Evolutionary conservation across 2,329 filamentous ascomycete species (phyloP).

Genomic region (Trichophyton equinum): DNA sequence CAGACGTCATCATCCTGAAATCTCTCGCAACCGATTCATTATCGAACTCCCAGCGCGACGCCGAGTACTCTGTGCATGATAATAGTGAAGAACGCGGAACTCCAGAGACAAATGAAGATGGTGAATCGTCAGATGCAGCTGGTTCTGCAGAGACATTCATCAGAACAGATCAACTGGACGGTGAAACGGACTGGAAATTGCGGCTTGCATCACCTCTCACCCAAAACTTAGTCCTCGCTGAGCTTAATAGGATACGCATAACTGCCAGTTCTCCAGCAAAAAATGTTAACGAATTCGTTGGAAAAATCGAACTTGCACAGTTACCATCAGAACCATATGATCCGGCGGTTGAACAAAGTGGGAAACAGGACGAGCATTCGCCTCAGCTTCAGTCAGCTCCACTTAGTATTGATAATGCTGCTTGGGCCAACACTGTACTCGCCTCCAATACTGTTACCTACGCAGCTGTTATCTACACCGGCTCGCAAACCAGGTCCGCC

Average conservation of each 20-base stretch:
- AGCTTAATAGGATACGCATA: constrained; percentile 55
- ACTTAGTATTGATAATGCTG: constrained; percentile 89
- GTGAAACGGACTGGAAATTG: constrained; percentile 97
- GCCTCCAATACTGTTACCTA: constrained; percentile 82
- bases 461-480: constrained; percentile 87
- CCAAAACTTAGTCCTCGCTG: constrained; percentile 59
- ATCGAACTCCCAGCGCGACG: constrained; percentile 5
- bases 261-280: constrained; percentile 83
- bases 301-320: constrained; percentile 66
- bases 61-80: constrained; percentile 16
- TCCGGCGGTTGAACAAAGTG: constrained; percentile 26
- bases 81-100: constrained; percentile 12
- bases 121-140: constrained; percentile 22
- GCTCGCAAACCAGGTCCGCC: constrained; percentile 83
- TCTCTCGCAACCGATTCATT: constrained; percentile 51
- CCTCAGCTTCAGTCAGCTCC: constrained; percentile 47
- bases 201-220: constrained; percentile 76
- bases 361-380: background rate
- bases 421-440: constrained; percentile 96
- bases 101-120: background rate
- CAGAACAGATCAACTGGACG: constrained; percentile 89
- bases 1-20: constrained; percentile 86
- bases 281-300: constrained; percentile 88
- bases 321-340: constrained; percentile 38
- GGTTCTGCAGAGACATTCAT: constrained; percentile 77